Conservation (phyloP, 2,329 filamentous ascomycete species). For the Sporothrix phasma region DNA sequence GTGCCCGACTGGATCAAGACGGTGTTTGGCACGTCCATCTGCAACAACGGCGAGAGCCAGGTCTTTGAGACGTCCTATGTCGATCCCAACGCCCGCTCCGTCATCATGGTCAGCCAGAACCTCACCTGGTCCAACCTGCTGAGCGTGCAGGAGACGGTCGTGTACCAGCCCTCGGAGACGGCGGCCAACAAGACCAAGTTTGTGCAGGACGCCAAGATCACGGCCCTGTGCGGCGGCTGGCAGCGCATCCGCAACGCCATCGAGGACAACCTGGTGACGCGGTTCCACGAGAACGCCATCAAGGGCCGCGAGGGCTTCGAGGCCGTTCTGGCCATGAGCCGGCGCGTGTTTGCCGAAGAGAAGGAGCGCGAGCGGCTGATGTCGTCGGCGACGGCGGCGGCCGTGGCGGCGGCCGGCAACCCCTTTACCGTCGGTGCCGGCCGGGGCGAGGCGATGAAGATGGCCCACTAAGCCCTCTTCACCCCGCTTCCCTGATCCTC, state of each 20-base stretch:
- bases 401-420: constrained; percentile 18
- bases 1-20: constrained; percentile 72
- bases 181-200: constrained; percentile 61
- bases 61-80: constrained; percentile 96
- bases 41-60: constrained; percentile 57
- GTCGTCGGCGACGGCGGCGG: constrained; percentile 17
- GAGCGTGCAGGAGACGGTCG: constrained; percentile 84
- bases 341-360: constrained; percentile 85
- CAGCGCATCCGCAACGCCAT: constrained; percentile 94
- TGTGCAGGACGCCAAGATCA: constrained; percentile 82
- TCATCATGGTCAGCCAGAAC: constrained; percentile 96
- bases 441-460: neutral
- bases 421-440: constrained; percentile 14
- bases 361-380: constrained; percentile 46
- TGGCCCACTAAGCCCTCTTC: neutral
- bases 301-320: constrained; percentile 94
- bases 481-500: too few relatives aligned
- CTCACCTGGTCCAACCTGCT: constrained; percentile 86
- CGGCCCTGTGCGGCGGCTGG: constrained; percentile 91
- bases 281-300: constrained; percentile 84
- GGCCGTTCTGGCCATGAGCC: constrained; percentile 84
- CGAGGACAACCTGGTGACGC: constrained; percentile 76
- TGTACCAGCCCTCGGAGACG: constrained; percentile 55
- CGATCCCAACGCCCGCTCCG: constrained; percentile 68
- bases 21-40: constrained; percentile 59